Evolutionary conservation across 192 early-diverging fungal genomes (phyloP).

Genomic region (Gonapodya prolifera): DNA sequence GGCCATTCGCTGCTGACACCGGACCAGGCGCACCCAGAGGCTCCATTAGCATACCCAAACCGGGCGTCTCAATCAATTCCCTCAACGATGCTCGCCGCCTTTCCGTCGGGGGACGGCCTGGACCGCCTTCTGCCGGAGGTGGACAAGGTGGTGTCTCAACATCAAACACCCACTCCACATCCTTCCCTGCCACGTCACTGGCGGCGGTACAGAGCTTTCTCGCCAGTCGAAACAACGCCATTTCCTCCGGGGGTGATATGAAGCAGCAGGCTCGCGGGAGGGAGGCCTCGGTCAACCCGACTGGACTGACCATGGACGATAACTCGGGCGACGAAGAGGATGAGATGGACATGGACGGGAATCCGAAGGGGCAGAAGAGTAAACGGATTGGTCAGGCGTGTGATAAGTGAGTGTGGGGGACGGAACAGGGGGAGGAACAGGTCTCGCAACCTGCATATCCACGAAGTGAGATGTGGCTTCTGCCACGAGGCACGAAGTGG

Average conservation of each 20-base stretch:
- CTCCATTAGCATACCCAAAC: not conserved
- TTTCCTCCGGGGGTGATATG: not conserved
- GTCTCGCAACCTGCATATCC: not conserved
- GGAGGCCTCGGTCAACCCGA: not conserved
- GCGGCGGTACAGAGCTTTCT: not conserved
- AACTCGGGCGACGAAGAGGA: not conserved
- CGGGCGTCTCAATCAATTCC: not conserved
- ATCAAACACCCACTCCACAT: too few relatives aligned
- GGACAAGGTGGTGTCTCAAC: too few relatives aligned
- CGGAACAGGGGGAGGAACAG: not conserved
- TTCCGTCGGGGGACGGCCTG: not conserved
- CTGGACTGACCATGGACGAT: not conserved
- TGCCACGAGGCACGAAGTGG: not conserved
- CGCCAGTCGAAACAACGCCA: not conserved
- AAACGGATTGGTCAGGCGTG: not conserved
- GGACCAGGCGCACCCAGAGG: not conserved
- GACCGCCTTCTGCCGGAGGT: not conserved
- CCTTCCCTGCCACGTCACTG: not conserved
- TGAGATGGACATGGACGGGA: not conserved
- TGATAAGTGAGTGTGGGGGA: not conserved
- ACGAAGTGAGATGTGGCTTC: not conserved
- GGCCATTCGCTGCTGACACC: too few relatives aligned
- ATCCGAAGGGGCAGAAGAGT: not conserved
- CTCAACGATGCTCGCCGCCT: not conserved
- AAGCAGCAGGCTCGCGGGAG: not conserved